Evolutionary conservation across 2,329 filamentous ascomycete genomes (phyloP), one percentile per base, ranked within the genome.

Genomic region (Torrubiellomyces zombiae): DNA sequence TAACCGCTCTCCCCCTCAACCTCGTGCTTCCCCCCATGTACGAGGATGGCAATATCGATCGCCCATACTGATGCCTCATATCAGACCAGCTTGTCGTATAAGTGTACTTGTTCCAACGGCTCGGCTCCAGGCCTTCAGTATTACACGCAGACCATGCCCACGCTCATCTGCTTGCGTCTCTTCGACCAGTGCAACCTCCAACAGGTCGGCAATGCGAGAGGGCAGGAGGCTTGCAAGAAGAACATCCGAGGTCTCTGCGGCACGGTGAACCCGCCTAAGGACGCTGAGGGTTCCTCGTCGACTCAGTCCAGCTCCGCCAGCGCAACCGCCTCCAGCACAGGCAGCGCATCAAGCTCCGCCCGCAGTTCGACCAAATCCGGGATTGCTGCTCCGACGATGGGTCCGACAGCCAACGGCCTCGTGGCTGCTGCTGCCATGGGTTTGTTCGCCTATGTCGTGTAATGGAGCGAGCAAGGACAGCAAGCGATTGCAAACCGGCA

Each of bases 371-470:
- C 34, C 23, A 39, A 29, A 9, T 46, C 44, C 6, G 47, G 26
- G 28, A 35, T 51, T 14, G 54, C 53, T 24, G 51, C 45, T 24
- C 43, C 52, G 37, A 53, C 55, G 24, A 48, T 60, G 32, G 61
- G 55, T 20, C 47, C 50, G 16, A 42, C 31, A 9, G 46, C 56
- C 37, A 58, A 58, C 30, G 58, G 58, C 23, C 55, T 51, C 20
- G 48, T 44, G 13, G 60, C 58, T 6, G 58, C 53, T 17, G 53
- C 58, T 20, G 65, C 61, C 30, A 43, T 63, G 21, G 64, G 61
- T 28, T 41, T 67, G 21, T 45, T 68, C 32, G 64, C 63, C 34
- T 62, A 60, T 37, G 43, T 66, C 34, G 42, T 67, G 39, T 67
- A 56, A 31, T n/a, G n/a, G 36, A 27, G 26, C 27, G 20, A 28